Conservation (phyloP, 768 basidiomycete genomes). For the Krasilnikovozyma curviuscula region DNA sequence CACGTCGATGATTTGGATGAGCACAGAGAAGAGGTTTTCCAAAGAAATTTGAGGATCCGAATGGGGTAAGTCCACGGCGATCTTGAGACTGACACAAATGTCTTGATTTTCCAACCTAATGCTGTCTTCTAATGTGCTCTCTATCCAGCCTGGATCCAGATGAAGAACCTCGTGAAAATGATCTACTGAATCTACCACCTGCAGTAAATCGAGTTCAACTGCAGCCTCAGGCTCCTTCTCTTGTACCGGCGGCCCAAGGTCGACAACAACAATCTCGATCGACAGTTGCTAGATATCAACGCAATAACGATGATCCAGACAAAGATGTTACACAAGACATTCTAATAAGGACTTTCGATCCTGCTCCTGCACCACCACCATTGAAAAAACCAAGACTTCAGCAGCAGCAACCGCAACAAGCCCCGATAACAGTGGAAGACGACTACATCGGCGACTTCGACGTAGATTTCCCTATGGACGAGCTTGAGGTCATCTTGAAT, state of each 20-base stretch:
- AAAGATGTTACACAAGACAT: too few relatives aligned
- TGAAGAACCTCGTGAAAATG: too few relatives aligned
- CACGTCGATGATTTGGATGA: background rate
- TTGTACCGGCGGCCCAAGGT: background rate
- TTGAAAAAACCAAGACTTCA: background rate
- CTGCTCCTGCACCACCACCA: background rate
- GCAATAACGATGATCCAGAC: too few relatives aligned
- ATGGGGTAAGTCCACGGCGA: background rate
- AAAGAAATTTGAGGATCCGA: background rate
- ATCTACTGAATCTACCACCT: background rate
- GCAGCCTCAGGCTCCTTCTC: background rate
- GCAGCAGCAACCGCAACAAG: background rate
- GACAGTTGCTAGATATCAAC: too few relatives aligned
- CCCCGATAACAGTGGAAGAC: background rate
- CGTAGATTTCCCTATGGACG: too few relatives aligned
- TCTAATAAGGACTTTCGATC: too few relatives aligned
- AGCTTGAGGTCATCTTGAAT: too few relatives aligned
- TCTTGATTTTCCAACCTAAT: background rate
- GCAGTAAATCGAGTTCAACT: background rate
- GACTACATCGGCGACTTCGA: slow-evolving; percentile 11
- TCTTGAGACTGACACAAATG: background rate
- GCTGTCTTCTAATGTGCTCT: too few relatives aligned
- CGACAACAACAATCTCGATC: too few relatives aligned
- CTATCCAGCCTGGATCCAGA: too few relatives aligned
- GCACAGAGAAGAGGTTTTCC: background rate